phyloP scores from a whole-genome alignment of 2,329 filamentous ascomycete genomes.

The Colletotrichum agaves region DNA sequence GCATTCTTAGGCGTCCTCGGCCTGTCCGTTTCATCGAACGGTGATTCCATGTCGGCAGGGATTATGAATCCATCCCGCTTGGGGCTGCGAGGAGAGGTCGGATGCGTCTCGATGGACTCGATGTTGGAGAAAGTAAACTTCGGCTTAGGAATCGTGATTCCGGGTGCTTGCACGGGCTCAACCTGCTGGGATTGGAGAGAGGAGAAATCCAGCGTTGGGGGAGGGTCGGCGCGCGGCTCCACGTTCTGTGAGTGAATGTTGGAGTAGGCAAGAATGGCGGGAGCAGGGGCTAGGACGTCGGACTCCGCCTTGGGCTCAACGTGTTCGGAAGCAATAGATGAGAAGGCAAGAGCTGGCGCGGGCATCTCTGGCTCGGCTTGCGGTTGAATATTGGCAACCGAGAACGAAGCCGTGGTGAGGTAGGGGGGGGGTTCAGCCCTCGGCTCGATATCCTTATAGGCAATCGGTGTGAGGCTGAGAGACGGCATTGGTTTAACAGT shows the following conservation, averaged over 20 bases:
- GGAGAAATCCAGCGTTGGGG: constrained; percentile 50
- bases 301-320: constrained; percentile 49
- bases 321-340: constrained; percentile 45
- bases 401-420: constrained; percentile 45
- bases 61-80: constrained; percentile 68
- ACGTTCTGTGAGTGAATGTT: constrained; percentile 56
- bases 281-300: constrained; percentile 39
- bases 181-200: constrained; percentile 49
- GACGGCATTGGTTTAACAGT: constrained; percentile 43
- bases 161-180: constrained; percentile 51
- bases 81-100: constrained; percentile 60
- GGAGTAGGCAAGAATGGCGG: constrained; percentile 49
- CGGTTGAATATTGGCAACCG: constrained; percentile 55
- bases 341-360: constrained; percentile 48
- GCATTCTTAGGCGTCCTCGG: constrained; percentile 53
- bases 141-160: constrained; percentile 38
- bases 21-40: constrained; percentile 44
- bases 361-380: constrained; percentile 50
- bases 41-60: constrained; percentile 55
- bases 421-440: constrained; percentile 45
- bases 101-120: constrained; percentile 58
- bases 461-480: constrained; percentile 49
- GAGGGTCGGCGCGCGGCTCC: constrained; percentile 46
- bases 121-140: constrained; percentile 57
- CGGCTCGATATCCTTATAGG: constrained; percentile 47